Evolutionary conservation across 352 stramenopile genomes (phyloP).

Genomic region (Globisporangium perplexum): DNA sequence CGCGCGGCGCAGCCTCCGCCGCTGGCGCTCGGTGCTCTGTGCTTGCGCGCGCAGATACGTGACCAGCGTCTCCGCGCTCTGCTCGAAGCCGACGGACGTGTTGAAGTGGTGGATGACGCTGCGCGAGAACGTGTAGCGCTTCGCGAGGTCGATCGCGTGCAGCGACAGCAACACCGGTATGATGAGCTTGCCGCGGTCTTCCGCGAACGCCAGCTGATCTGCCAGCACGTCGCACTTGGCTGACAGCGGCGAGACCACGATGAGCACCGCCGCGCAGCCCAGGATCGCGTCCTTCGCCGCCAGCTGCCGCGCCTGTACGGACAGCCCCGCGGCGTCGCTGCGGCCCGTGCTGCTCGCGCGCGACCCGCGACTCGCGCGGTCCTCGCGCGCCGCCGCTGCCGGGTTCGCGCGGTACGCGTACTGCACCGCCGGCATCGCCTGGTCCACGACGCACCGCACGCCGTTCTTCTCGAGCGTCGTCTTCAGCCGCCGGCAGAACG

Average conservation of each 20-base stretch:
- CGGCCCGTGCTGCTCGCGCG: neutral
- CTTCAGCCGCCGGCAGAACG: conserved; percentile 57
- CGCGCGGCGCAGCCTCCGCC: conserved; percentile 11
- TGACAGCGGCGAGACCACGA: conserved; percentile 66
- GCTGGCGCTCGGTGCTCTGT: conserved; percentile 16
- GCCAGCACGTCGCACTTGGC: conserved; percentile 61
- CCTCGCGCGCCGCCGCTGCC: conserved; percentile 10
- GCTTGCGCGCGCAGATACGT: conserved; percentile 32
- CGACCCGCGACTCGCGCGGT: conserved; percentile 2
- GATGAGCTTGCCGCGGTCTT: conserved; percentile 70
- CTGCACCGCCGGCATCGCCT: conserved; percentile 41
- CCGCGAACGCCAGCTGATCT: conserved; percentile 77
- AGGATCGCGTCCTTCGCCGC: conserved; percentile 73
- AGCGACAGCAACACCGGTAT: conserved; percentile 70
- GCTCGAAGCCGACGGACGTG: conserved; percentile 62
- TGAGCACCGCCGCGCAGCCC: conserved; percentile 54
- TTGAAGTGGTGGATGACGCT: conserved; percentile 79
- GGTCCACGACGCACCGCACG: conserved; percentile 53
- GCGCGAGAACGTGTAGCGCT: conserved; percentile 77
- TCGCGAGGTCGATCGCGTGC: conserved; percentile 64
- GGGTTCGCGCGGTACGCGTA: conserved; percentile 21
- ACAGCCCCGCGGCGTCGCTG: conserved; percentile 11
- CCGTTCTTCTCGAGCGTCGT: conserved; percentile 51
- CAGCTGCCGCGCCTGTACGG: conserved; percentile 56
- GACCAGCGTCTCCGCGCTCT: conserved; percentile 61